Evolutionary conservation across 768 basidiomycete genomes (phyloP).

Genomic region (Phlegmacium glaucopus): DNA sequence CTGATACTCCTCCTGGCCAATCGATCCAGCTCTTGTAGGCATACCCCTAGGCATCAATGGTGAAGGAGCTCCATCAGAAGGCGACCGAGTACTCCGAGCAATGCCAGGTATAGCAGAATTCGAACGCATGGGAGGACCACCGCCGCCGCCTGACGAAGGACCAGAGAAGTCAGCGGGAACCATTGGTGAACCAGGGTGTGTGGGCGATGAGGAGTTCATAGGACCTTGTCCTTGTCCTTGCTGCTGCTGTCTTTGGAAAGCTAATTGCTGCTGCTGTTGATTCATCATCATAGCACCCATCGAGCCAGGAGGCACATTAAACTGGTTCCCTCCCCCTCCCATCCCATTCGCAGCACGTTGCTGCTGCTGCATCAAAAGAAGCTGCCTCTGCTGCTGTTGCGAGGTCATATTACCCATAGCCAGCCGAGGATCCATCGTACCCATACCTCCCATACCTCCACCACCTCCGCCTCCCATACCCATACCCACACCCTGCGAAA

Average conservation of each 20-base stretch:
- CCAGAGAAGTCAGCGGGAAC: constrained; percentile 29
- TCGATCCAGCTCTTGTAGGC: constrained; percentile 33
- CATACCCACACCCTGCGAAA: constrained; percentile 16
- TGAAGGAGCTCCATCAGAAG: constrained; percentile 58
- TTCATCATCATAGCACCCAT: constrained; percentile 28
- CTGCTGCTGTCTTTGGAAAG: constrained; percentile 35
- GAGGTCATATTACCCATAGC: constrained; percentile 16
- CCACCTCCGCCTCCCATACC: constrained; percentile 14
- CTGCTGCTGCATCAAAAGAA: constrained; percentile 38
- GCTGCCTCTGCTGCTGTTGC: constrained; percentile 39
- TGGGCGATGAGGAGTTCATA: constrained; percentile 31
- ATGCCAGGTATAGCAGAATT: constrained; percentile 62
- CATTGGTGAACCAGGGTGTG: constrained; percentile 45
- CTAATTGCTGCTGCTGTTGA: constrained; percentile 35
- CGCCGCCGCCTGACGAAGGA: constrained; percentile 16
- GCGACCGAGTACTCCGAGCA: constrained; percentile 70
- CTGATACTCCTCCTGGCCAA: constrained; percentile 54
- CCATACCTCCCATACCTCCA: constrained; percentile 27
- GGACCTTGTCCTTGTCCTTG: constrained; percentile 32
- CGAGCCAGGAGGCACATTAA: constrained; percentile 4
- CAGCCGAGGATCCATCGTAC: constrained; percentile 28
- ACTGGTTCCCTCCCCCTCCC: constrained; percentile 10
- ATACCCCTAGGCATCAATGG: constrained; percentile 46
- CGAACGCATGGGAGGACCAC: constrained; percentile 18
- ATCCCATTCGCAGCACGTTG: constrained; percentile 11